phyloP scores from a whole-genome alignment of 805 yeast species.

The Metschnikowia gelsemii region DNA sequence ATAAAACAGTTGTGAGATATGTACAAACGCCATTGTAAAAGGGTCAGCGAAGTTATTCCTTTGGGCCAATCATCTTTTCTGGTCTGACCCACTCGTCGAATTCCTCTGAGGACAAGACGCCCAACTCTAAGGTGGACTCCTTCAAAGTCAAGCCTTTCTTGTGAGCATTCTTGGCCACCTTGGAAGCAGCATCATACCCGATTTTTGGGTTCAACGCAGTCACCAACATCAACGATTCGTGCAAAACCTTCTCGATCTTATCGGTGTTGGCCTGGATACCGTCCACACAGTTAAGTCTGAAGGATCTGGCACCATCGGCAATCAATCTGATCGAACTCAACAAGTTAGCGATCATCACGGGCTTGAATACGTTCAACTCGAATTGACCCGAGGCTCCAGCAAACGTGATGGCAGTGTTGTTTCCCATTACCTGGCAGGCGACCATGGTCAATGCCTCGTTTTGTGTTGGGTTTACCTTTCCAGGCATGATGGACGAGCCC shows the following conservation, averaged over 20 bases:
- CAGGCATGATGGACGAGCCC: constrained; percentile 99
- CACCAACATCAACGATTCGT: constrained; percentile 96
- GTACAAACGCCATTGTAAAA: too few species aligned
- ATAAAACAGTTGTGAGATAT: too few species aligned
- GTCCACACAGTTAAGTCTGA: constrained; percentile 92
- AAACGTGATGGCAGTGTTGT: constrained; percentile 90
- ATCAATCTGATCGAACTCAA: constrained; percentile 82
- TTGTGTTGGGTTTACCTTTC: constrained; percentile 99
- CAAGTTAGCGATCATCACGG: constrained; percentile 89
- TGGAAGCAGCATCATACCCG: constrained; percentile 96
- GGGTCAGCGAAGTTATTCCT: too few species aligned
- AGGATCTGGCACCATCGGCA: constrained; percentile 86
- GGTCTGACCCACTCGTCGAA: constrained; percentile 97
- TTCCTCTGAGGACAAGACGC: constrained; percentile 78
- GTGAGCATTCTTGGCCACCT: constrained; percentile 98
- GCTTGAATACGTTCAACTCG: constrained; percentile 97
- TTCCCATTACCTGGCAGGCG: constrained; percentile 96
- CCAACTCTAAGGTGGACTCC: constrained; percentile 90
- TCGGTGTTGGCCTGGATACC: constrained; percentile 88
- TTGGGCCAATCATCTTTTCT: constrained; percentile 97
- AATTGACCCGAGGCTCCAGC: constrained; percentile 99
- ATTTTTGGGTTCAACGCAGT: constrained; percentile 98
- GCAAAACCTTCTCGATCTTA: constrained; percentile 81
- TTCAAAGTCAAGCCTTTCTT: constrained; percentile 95
- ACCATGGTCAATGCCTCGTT: constrained; percentile 99